Evolutionary conservation across 805 yeast species (phyloP).

Genomic region (Starmerella roubikii): DNA sequence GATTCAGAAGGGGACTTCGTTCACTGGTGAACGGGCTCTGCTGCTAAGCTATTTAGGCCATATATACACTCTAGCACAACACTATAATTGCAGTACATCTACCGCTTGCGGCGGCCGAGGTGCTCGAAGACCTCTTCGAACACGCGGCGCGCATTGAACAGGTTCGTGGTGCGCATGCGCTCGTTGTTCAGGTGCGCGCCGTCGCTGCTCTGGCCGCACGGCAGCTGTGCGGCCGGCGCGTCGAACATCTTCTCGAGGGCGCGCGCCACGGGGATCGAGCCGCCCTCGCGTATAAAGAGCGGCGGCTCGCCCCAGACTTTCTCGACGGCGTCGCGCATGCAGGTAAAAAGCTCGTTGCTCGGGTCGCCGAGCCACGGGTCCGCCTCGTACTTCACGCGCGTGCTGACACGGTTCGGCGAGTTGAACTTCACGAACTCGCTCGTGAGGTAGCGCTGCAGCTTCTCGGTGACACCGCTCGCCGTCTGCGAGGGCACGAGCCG

Average conservation of each 20-base stretch:
- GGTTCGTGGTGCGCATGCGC: constrained; percentile 61
- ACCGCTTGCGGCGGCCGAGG: constrained; percentile 1
- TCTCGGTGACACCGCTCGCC: constrained; percentile 40
- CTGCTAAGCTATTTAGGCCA: too few species aligned
- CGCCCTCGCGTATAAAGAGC: constrained; percentile 84
- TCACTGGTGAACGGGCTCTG: too few species aligned
- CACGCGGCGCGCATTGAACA: constrained; percentile 59
- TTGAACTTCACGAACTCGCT: constrained; percentile 36
- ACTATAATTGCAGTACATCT: too few species aligned
- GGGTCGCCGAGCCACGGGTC: constrained; percentile 96
- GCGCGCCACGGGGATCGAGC: constrained; percentile 84
- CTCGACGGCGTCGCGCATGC: constrained; percentile 47
- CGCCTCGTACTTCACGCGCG: constrained; percentile 66
- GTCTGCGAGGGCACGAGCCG: constrained; percentile 86
- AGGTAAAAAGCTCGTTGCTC: constrained; percentile 53
- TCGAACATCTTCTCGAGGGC: constrained; percentile 65
- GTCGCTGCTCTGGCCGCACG: constrained; percentile 91
- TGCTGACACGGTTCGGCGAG: constrained; percentile 47
- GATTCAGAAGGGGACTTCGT: too few species aligned
- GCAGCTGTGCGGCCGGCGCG: constrained; percentile 90
- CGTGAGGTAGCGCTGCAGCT: constrained; percentile 36
- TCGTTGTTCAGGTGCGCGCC: constrained; percentile 89
- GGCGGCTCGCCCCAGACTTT: constrained; percentile 74
- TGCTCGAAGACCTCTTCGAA: constrained; percentile 20
- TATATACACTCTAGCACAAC: too few species aligned